phyloP scores from a whole-genome alignment of 768 basidiomycete genomes.

The Phlebiopsis flavidoalba region DNA sequence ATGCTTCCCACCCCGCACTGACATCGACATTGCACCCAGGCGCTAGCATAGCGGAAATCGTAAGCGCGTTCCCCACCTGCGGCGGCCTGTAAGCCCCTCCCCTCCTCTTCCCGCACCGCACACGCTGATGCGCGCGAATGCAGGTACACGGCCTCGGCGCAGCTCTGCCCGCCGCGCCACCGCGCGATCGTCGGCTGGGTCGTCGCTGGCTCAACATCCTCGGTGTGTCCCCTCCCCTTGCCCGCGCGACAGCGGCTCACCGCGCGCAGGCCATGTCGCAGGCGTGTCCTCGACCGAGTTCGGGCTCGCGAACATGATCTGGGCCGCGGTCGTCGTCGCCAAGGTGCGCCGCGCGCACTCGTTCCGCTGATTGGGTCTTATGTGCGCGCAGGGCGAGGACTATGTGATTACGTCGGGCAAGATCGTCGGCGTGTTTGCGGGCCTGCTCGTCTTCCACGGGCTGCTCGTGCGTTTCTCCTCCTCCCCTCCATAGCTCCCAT shows the following conservation, averaged over 20 bases:
- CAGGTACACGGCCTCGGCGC: constrained; percentile 80
- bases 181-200: constrained; percentile 73
- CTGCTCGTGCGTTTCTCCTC: constrained; percentile 43
- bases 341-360: constrained; percentile 27
- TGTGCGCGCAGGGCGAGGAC: constrained; percentile 28
- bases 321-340: constrained; percentile 66
- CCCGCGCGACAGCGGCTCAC: not conserved
- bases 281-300: constrained; percentile 86
- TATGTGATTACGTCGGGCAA: constrained; percentile 64
- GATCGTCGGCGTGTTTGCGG: constrained; percentile 73
- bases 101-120: not conserved
- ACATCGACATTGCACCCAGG: constrained; percentile 25
- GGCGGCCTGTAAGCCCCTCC: constrained; percentile 63
- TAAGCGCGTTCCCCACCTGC: constrained; percentile 71
- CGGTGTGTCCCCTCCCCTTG: constrained; percentile 30
- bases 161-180: constrained; percentile 57
- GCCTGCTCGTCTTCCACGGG: constrained; percentile 74
- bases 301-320: constrained; percentile 73
- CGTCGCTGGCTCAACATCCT: constrained; percentile 81
- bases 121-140: not conserved
- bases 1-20: not conserved
- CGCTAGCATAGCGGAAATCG: constrained; percentile 70
- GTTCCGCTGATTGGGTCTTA: not conserved
- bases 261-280: constrained; percentile 61
- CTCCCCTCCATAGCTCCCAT: not conserved